A percentile compares a stretch with the other conserved stretches of the same genome.
Conservation (phyloP, 2,329 filamentous ascomycete species). For the Pezicula radicicola region DNA sequence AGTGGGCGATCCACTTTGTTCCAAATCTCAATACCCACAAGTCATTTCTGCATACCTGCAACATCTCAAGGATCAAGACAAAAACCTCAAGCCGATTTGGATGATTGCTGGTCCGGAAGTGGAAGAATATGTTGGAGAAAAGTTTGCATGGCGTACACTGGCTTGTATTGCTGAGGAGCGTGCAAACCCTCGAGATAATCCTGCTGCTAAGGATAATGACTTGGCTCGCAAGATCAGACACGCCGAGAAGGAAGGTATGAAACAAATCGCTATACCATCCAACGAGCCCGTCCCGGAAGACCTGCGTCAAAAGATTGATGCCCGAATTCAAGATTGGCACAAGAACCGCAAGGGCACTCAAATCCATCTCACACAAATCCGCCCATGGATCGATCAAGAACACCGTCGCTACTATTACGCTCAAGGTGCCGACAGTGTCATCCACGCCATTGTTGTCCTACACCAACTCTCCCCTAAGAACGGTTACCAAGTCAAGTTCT, state of each 20-base stretch:
- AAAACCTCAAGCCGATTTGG: slow-evolving; percentile 79
- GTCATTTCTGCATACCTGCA: slow-evolving; percentile 73
- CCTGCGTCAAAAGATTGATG: slow-evolving; percentile 66
- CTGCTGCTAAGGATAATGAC: slow-evolving; percentile 69
- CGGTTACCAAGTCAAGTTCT: slow-evolving; percentile 94
- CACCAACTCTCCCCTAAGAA: slow-evolving; percentile 76
- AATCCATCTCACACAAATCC: slow-evolving; percentile 86
- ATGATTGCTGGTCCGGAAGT: slow-evolving; percentile 77
- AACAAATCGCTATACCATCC: slow-evolving; percentile 69
- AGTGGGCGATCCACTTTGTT: slow-evolving; percentile 84
- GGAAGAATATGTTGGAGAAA: slow-evolving; percentile 75
- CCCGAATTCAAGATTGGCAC: slow-evolving; percentile 77
- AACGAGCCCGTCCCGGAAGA: slow-evolving; percentile 63
- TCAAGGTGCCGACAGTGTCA: slow-evolving; percentile 66
- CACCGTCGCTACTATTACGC: slow-evolving; percentile 87
- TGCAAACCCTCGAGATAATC: slow-evolving; percentile 69
- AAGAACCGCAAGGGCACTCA: slow-evolving; percentile 77
- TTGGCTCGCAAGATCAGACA: slow-evolving; percentile 79
- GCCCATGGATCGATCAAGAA: slow-evolving; percentile 79
- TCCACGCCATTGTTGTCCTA: slow-evolving; percentile 77
- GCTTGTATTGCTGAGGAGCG: slow-evolving; percentile 89
- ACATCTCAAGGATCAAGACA: slow-evolving; percentile 68
- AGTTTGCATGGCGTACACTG: slow-evolving; percentile 83
- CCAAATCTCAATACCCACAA: slow-evolving; percentile 69
- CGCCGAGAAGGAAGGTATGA: slow-evolving; percentile 80